These are phyloP conservation scores for Fusarium sp. DNA, from an alignment of 2,329 filamentous ascomycete genomes.

Conservation along the genomic window DNA sequence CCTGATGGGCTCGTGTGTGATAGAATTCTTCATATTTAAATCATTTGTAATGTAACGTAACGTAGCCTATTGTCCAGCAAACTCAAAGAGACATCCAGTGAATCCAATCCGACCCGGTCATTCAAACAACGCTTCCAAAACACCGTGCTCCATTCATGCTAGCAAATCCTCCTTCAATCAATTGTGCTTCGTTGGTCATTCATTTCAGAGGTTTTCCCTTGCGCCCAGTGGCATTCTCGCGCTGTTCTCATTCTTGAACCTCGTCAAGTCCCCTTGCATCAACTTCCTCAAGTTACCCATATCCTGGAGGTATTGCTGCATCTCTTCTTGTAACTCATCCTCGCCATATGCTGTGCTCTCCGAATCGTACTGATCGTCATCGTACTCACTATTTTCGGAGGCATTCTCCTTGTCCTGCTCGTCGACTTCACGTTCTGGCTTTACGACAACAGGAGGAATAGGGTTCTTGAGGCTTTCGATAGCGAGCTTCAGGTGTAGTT, in stretches of 20 bases:
- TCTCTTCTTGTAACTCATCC: conserved; percentile 82
- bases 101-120: conserved; percentile 21
- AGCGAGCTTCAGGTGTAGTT: conserved; percentile 88
- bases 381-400: conserved; percentile 66
- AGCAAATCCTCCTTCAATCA: conserved; percentile 9
- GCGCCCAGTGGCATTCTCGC: conserved; percentile 64
- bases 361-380: conserved; percentile 67
- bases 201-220: conserved; percentile 54
- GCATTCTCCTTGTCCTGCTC: conserved; percentile 54
- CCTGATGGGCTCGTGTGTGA: neutral
- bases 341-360: conserved; percentile 60
- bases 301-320: conserved; percentile 86
- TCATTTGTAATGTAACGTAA: conserved; percentile 19
- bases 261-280: conserved; percentile 81
- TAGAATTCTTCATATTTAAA: conserved; percentile 2
- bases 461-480: conserved; percentile 91
- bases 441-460: conserved; percentile 72
- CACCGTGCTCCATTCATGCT: conserved; percentile 47
- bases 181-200: neutral
- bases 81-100: conserved; percentile 27
- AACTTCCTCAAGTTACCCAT: conserved; percentile 72
- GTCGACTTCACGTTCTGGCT: conserved; percentile 45
- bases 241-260: conserved; percentile 72
- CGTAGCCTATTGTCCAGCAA: conserved; percentile 27
- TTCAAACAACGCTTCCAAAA: conserved; percentile 45